A percentile compares a stretch with the other conserved stretches of the same genome.
Evolutionary conservation across 768 basidiomycete genomes (phyloP).

Genomic region (Hericium coralloides): DNA sequence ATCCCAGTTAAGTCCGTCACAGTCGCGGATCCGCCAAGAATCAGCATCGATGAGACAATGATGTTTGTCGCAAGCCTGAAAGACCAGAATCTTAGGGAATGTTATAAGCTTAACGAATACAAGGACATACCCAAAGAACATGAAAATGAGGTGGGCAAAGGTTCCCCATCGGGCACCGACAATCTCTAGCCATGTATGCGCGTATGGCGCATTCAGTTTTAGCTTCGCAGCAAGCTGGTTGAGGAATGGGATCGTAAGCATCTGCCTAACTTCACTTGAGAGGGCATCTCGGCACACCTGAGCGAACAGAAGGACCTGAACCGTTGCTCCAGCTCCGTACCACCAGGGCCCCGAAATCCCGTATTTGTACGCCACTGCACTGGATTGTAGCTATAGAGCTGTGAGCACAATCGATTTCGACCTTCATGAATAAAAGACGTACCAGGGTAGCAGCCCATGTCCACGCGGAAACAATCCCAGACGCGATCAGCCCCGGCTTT

Average conservation of each 20-base stretch:
- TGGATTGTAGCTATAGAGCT: constrained; percentile 56
- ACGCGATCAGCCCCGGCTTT: constrained; percentile 87
- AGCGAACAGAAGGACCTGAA: constrained; percentile 88
- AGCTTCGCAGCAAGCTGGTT: constrained; percentile 86
- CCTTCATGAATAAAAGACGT: neutral
- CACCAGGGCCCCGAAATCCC: constrained; percentile 86
- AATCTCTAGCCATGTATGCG: constrained; percentile 87
- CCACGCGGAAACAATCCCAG: constrained; percentile 91
- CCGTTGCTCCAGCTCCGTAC: constrained; percentile 86
- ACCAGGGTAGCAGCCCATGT: constrained; percentile 81
- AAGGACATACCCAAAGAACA: constrained; percentile 67
- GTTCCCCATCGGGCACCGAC: constrained; percentile 75
- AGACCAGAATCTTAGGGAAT: neutral
- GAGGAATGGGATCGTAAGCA: neutral
- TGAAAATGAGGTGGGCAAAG: constrained; percentile 72
- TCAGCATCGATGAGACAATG: constrained; percentile 82
- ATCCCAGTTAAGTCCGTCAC: constrained; percentile 86
- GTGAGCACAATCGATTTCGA: no score
- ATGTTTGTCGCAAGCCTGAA: constrained; percentile 77
- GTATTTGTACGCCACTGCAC: constrained; percentile 78
- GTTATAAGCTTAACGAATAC: neutral
- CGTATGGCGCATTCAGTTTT: constrained; percentile 84
- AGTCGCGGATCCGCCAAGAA: constrained; percentile 78
- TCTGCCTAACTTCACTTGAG: neutral
- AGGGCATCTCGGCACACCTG: constrained; percentile 34